Percentiles rank a stretch among this genome's conserved stretches.
phyloP scores from a whole-genome alignment of 2,329 filamentous ascomycete genomes.

The Aspergillus felis region DNA sequence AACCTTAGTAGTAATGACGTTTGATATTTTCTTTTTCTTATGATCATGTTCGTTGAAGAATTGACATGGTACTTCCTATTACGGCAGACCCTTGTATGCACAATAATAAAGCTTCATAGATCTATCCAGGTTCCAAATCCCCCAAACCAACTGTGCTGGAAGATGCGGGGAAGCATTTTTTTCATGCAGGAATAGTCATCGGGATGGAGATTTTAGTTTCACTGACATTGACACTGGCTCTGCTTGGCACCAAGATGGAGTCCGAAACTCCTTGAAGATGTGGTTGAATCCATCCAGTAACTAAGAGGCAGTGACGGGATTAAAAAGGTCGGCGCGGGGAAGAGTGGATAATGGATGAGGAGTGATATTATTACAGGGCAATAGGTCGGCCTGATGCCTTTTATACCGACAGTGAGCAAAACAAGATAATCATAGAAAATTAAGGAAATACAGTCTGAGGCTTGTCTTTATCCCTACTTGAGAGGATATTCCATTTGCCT shows the following conservation, averaged over 20 bases:
- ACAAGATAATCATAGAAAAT: background rate
- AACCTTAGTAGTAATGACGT: conserved; percentile 17
- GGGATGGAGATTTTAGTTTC: background rate
- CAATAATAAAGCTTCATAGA: background rate
- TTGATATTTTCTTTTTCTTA: conserved; percentile 4
- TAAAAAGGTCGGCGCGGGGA: background rate
- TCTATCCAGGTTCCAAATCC: background rate
- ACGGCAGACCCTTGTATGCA: background rate
- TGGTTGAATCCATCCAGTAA: background rate
- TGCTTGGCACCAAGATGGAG: background rate
- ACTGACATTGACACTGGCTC: background rate
- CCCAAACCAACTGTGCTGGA: background rate
- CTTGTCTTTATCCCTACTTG: background rate
- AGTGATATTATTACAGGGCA: background rate
- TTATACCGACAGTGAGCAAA: background rate
- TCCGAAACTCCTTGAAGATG: background rate
- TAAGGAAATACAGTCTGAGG: background rate
- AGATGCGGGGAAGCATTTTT: background rate
- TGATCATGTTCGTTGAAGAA: background rate
- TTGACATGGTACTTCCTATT: background rate
- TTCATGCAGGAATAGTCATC: background rate
- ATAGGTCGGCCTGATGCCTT: background rate
- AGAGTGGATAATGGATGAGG: background rate
- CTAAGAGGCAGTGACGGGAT: background rate
- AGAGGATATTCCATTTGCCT: background rate